phyloP scores from a whole-genome alignment of 495 filamentous ascomycete species.

The Penicillium arizonense region DNA sequence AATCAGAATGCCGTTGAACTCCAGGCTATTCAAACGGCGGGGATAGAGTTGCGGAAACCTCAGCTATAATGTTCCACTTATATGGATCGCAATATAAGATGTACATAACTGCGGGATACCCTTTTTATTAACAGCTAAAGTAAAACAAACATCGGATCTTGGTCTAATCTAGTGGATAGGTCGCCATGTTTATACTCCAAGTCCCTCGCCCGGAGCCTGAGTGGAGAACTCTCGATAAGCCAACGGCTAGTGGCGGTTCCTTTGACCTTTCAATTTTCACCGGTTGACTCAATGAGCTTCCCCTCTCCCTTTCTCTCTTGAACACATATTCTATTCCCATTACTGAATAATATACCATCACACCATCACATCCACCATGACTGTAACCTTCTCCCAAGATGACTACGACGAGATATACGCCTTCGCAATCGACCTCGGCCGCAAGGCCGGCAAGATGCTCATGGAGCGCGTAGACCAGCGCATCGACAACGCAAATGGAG shows the following conservation, averaged over 20 bases:
- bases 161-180: no score
- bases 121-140: no score
- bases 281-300: conserved; percentile 17
- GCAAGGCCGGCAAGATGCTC: conserved; percentile 60
- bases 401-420: conserved; percentile 61
- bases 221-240: conserved; percentile 22
- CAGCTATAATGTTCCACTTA: no score
- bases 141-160: no score
- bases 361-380: conserved; percentile 10
- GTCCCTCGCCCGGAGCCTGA: neutral
- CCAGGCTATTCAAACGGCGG: no score
- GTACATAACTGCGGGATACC: no score
- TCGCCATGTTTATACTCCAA: no score
- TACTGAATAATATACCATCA: neutral
- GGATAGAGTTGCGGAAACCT: no score
- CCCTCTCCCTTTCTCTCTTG: neutral
- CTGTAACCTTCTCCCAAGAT: conserved; percentile 26
- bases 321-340: neutral
- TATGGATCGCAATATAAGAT: no score
- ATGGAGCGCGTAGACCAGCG: conserved; percentile 50
- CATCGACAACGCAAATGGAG: conserved; percentile 23
- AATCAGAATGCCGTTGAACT: no score
- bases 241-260: conserved; percentile 20
- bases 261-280: conserved; percentile 15
- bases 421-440: conserved; percentile 63